Evolutionary conservation across 495 filamentous ascomycete species (phyloP).

Genomic region (Neurospora terricola): DNA sequence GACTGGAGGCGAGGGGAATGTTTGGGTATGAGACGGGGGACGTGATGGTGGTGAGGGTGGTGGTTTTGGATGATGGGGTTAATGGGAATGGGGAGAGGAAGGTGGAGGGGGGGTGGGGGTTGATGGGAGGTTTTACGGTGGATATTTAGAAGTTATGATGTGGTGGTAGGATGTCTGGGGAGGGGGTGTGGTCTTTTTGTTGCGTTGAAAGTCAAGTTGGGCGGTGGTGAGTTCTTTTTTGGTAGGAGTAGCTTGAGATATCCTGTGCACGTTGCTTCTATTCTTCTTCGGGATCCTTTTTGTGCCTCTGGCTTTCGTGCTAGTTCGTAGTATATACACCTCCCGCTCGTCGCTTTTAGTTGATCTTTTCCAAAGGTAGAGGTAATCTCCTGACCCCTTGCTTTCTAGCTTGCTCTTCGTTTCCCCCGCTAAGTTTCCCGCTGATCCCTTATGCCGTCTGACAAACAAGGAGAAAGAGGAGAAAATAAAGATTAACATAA

Average conservation of each 20-base stretch:
- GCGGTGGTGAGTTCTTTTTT: accelerated
- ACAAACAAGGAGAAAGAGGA: neutral
- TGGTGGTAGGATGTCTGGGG: neutral
- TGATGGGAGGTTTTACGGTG: conserved; percentile 5
- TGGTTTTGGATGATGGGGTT: conserved; percentile 37
- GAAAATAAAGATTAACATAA: neutral
- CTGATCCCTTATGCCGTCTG: neutral
- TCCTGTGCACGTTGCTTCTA: too few species aligned
- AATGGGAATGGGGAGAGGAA: neutral
- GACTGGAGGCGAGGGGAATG: conserved; percentile 38
- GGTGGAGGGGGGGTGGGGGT: conserved; percentile 7
- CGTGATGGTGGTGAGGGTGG: conserved; percentile 45
- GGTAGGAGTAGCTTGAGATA: too few species aligned
- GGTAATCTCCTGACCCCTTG: too few species aligned
- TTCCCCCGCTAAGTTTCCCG: neutral
- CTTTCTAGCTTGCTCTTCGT: neutral
- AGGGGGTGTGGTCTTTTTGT: neutral
- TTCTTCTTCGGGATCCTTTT: neutral
- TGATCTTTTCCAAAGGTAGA: too few species aligned
- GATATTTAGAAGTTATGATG: neutral
- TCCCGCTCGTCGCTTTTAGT: too few species aligned
- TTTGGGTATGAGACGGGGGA: conserved; percentile 37
- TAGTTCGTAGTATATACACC: too few species aligned
- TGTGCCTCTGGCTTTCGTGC: neutral
- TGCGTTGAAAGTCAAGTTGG: neutral